Evolutionary conservation across 306 rosid genomes (phyloP), one percentile per base, ranked within the genome.

Genomic region (Fragaria ananassa): DNA sequence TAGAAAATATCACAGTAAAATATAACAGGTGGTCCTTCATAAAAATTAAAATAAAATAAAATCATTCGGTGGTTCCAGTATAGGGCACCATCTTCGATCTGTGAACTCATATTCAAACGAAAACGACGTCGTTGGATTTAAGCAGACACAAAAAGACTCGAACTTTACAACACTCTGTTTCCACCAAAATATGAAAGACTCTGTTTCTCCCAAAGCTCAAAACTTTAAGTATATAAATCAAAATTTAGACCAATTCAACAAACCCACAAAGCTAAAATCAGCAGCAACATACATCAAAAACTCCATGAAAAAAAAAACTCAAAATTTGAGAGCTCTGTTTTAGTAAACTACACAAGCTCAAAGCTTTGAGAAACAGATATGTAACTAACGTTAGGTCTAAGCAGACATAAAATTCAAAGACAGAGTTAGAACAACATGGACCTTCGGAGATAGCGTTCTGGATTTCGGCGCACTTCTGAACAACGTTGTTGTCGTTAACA

Each of bases 371-470:
- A 27, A 27, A 27, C 1, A 25, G 27, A 25, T 27, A 27, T 27
- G 27, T 27, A 27, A 64, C 67, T 73, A 54, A 41, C 83, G 69
- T 61, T 23, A 58, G 75, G 69, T 75, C 83, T 27, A 27, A n/a
- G 42, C n/a, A 13, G 39, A 61, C 39, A 27, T 10, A 47, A 21
- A 67, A 21, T 10, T 21, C 14, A n/a, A 35, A 39, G 45, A 72
- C 11, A 53, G 25, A 58, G 4, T 5, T 31, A 58, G 51, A 50
- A 18, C 44, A 15, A 65, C 21, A 65, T 3, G 17, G 63, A 92
- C 97, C 98, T 78, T 95, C 97, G 10, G 98, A 89, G n/a, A 95
- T 95, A 64, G 97, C 98, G 79, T 34, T 85, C 37, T 95, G 97
- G 56, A 95, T 95, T 79, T 95, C 97, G 18, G 98, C 96, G 78